Percentiles rank a stretch among this genome's conserved stretches.
Conservation (phyloP, 1,139 yeast genomes). For the Blastobotrys arbuscula region DNA sequence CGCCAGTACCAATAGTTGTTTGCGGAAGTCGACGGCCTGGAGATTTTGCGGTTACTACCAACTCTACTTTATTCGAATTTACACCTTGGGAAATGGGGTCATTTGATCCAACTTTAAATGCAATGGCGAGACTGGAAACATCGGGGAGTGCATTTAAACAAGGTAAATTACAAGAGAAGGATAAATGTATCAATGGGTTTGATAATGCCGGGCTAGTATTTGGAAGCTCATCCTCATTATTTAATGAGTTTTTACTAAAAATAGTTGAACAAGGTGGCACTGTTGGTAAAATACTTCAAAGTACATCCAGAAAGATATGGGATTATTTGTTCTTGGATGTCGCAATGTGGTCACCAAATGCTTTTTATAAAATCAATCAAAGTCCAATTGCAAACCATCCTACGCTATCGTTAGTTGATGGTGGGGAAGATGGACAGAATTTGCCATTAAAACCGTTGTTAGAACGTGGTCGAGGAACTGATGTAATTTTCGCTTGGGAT, state of each 20-base stretch:
- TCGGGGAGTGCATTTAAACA: slow-evolving; percentile 61
- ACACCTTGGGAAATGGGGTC: slow-evolving; percentile 83
- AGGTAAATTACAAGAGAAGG: slow-evolving; percentile 49
- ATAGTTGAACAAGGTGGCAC: background rate
- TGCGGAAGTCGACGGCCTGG: slow-evolving; percentile 69
- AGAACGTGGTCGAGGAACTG: slow-evolving; percentile 66
- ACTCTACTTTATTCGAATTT: slow-evolving; percentile 70
- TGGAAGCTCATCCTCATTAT: slow-evolving; percentile 73
- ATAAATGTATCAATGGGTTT: slow-evolving; percentile 56
- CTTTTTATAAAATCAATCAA: slow-evolving; percentile 42
- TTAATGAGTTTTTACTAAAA: slow-evolving; percentile 48
- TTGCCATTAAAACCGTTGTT: slow-evolving; percentile 74
- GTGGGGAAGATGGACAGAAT: slow-evolving; percentile 80
- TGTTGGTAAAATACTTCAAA: background rate
- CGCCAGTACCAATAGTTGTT: slow-evolving; percentile 82
- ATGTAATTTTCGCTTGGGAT: slow-evolving; percentile 76
- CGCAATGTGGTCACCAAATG: slow-evolving; percentile 66
- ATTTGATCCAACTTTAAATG: slow-evolving; percentile 73
- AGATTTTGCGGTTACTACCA: slow-evolving; percentile 43
- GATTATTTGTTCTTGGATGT: slow-evolving; percentile 42
- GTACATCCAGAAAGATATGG: background rate
- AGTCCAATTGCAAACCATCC: slow-evolving; percentile 27
- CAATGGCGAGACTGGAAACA: slow-evolving; percentile 64
- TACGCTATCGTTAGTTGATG: slow-evolving; percentile 69
- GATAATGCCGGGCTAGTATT: slow-evolving; percentile 71